Evolutionary conservation across 108 stramenopile species (phyloP), one percentile per base, ranked within the genome.

Genomic region (Pelagomonas calceolata): DNA sequence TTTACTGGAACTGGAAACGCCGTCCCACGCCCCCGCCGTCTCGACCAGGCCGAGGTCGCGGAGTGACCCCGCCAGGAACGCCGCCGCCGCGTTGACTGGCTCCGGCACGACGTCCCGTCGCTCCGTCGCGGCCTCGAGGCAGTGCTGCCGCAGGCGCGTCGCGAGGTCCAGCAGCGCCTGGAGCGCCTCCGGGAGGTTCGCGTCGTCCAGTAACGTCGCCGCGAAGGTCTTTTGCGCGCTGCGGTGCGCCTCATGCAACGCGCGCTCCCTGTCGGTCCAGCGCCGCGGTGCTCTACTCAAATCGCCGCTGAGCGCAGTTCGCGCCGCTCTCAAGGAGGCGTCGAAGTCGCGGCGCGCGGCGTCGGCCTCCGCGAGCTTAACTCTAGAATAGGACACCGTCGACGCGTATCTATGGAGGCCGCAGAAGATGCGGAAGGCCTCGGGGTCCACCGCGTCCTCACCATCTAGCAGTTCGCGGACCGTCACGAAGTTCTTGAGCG

Each of bases 401-500:
- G 72, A 45, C 65, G 80, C 77, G 79, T 84, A 86, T 46, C 78
- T 72, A 65, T 82, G 79, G 35, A 78, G 46, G 33, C 80, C 65
- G 74, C 84, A 86, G 68, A 78, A 35, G 36, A 86, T 32, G 32
- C 85, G 80, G 18, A 85, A 51, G 64, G 63, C 51, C 21, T 60
- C 51, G 71, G 65, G 63, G 63, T 29, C 74, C 66, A 12, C 70
- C 10, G 70, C 63, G 51, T 60, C 51, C 7, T 60, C 51, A 36
- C 89, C 80, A 36, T 85, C 83, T 66, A 95, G 82, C 0, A 92
- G 91, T 78, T 94, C 89, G 35, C 85, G 89, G 75, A 96, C 92
- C 68, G 92, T 94, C 73, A 97, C 89, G 74, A 97, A 97, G 76
- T 97, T 97, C 84, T 97, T 97, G 31, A 97, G 80, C 26, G 88